Percentiles rank a stretch among this genome's conserved stretches.
These are phyloP conservation scores for Tricholoma saponaceum DNA, from an alignment of 768 basidiomycete species.

Conservation along the genomic window DNA sequence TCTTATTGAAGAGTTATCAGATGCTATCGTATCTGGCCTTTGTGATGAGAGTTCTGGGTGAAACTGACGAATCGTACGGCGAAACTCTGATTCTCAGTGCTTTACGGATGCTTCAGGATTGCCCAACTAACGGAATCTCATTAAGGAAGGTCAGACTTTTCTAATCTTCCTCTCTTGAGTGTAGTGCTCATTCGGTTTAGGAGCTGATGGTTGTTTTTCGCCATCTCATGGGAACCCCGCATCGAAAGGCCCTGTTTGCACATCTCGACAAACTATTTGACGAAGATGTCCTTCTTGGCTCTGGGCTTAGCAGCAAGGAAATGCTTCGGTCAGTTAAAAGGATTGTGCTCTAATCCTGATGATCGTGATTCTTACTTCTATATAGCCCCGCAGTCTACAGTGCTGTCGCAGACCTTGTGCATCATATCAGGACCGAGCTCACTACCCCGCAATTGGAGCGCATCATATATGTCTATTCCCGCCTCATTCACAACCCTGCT, in stretches of 20 bases:
- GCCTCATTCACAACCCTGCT: conserved; percentile 85
- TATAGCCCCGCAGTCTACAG: conserved; percentile 75
- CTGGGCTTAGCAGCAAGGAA: conserved; percentile 80
- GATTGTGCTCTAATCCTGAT: not conserved
- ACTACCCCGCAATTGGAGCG: conserved; percentile 69
- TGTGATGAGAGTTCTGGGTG: conserved; percentile 64
- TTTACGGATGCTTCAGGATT: conserved; percentile 89
- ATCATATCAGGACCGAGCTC: conserved; percentile 84
- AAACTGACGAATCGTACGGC: conserved; percentile 66
- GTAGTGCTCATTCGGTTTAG: conserved; percentile 35
- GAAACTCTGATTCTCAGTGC: conserved; percentile 78
- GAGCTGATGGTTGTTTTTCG: conserved; percentile 91
- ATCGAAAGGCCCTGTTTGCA: conserved; percentile 72
- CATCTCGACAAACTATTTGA: conserved; percentile 89
- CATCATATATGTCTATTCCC: conserved; percentile 81
- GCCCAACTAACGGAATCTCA: conserved; percentile 79
- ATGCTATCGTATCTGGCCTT: conserved; percentile 91
- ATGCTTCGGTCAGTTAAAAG: conserved; percentile 58
- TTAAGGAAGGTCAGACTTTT: conserved; percentile 63
- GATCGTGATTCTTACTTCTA: conserved; percentile 6
- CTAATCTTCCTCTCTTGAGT: not conserved
- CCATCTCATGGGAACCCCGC: conserved; percentile 78
- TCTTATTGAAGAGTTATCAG: conserved; percentile 32
- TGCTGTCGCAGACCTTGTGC: conserved; percentile 89
- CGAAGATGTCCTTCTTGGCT: conserved; percentile 85